Evolutionary conservation across 179 eudicot genomes (phyloP).

Genomic region (Nepenthes alata): DNA sequence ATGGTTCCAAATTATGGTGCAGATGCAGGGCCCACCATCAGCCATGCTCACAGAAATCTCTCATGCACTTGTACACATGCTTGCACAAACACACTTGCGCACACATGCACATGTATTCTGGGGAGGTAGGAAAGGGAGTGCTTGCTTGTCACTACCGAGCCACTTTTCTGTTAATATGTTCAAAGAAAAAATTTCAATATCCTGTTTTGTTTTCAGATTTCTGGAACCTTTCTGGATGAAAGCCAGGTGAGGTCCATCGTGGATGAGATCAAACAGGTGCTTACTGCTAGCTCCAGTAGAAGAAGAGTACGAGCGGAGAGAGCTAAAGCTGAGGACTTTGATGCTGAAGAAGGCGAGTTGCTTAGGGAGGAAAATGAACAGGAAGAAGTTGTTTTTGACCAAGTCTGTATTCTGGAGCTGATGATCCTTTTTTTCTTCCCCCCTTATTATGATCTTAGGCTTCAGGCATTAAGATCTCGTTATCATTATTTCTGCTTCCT

Average conservation of each 20-base stretch:
- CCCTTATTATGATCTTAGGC: not conserved
- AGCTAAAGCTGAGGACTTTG: constrained; percentile 94
- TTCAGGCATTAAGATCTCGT: not conserved
- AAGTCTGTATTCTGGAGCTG: constrained; percentile 34
- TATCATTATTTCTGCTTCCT: not conserved
- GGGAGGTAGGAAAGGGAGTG: too few relatives aligned
- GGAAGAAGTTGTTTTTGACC: constrained; percentile 94
- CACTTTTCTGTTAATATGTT: too few relatives aligned
- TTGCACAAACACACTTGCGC: too few relatives aligned
- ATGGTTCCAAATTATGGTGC: not conserved
- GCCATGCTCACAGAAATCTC: too few relatives aligned
- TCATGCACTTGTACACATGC: too few relatives aligned
- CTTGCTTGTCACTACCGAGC: too few relatives aligned
- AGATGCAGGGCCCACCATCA: too few relatives aligned
- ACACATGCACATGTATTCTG: too few relatives aligned
- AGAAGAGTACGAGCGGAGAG: constrained; percentile 74
- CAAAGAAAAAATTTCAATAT: not conserved
- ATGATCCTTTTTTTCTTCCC: not conserved
- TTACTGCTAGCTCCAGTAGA: constrained; percentile 91
- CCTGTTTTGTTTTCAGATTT: constrained; percentile 33
- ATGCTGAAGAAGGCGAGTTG: constrained; percentile 93
- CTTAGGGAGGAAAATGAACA: constrained; percentile 87
- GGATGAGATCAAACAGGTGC: constrained; percentile 85
- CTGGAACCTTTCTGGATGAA: constrained; percentile 77
- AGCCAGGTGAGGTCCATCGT: constrained; percentile 77